phyloP scores from a whole-genome alignment of 768 basidiomycete species.

The Agrocybe praecox region DNA sequence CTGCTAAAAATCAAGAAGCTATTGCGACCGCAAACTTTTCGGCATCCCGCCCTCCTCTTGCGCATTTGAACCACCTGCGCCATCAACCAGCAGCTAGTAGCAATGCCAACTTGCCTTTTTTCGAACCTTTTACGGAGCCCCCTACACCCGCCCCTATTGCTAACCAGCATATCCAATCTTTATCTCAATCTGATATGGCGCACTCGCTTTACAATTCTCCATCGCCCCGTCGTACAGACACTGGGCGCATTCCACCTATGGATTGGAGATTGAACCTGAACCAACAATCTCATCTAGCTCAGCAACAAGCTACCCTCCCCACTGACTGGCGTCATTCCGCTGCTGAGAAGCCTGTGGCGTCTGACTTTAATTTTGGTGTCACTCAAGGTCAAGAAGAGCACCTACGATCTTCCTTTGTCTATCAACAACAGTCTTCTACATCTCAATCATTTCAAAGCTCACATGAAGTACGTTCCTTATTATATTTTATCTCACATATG shows the following conservation, averaged over 20 bases:
- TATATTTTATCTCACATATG: conserved; percentile 15
- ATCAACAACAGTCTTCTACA: conserved; percentile 30
- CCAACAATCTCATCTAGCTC: conserved; percentile 22
- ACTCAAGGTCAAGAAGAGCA: conserved; percentile 27
- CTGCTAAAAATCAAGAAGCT: conserved; percentile 25
- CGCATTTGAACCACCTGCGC: conserved; percentile 24
- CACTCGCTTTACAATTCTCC: conserved; percentile 34
- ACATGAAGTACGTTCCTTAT: conserved; percentile 52
- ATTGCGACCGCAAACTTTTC: conserved; percentile 16
- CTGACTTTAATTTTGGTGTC: conserved; percentile 27
- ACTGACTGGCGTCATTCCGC: conserved; percentile 45
- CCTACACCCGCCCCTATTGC: conserved; percentile 35
- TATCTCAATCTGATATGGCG: conserved; percentile 21
- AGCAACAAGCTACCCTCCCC: conserved; percentile 30
- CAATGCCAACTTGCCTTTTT: conserved; percentile 33
- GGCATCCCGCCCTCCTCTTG: conserved; percentile 22
- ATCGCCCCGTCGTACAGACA: conserved; percentile 31
- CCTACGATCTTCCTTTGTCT: conserved; percentile 29
- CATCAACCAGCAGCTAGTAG: conserved; percentile 8
- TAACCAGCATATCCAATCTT: conserved; percentile 18
- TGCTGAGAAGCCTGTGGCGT: conserved; percentile 29
- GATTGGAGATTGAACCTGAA: conserved; percentile 42
- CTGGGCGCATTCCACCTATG: conserved; percentile 26
- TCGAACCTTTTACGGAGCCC: conserved; percentile 56
- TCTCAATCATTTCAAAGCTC: conserved; percentile 27